Evolutionary conservation across 768 basidiomycete species (phyloP), one percentile per base, ranked within the genome.

Genomic region (Clathrus columnatus): DNA sequence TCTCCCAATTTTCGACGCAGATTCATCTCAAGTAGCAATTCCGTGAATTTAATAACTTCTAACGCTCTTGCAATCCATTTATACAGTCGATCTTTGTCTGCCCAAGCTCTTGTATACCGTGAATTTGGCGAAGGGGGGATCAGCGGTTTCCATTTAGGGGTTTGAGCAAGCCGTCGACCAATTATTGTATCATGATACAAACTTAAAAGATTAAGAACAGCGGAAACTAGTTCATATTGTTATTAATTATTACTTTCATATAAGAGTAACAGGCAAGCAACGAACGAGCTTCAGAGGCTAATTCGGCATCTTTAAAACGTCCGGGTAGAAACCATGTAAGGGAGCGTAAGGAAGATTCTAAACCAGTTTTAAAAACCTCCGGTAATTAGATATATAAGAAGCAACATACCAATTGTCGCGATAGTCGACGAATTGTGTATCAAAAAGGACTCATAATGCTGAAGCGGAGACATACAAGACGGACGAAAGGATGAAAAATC

Each of bases 161-260:
- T 77, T 50, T 67, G 76, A 62, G 79, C 79, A 26, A 82, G 72
- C 48, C 86, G 75, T 66, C 75, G 81, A 3, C 81, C 72, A 43
- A 98, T 81, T n/a, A 98, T 72, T 4, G 91, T 87, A 69, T 98
- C 95, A 68, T 98, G 95, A 67, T 97, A 97, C 76, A 93, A 78
- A 74, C 89, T 90, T 66, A 90, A 78, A 43, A 91, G 73, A 70
- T 92, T 93, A 64, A 96, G 75, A 28, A 82, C 70, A n/a, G 95
- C 81, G 41, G 91, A 89, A 51, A 98, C 93, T 97, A 67, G 26
- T 36, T 4, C 18, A 14, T 32, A 54, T 0, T 36, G 36, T 24
- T 53, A 53, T 55, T 17, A 51, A 32, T 18, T n/a, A 20, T 59
- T 43, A 50, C 43, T 56, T 26, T 30, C 57, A 27, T 44, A 56